Base-by-base conservation (phyloP, 371 early-diverging fungal genomes). In the Apophysomyces sp. region DNA sequence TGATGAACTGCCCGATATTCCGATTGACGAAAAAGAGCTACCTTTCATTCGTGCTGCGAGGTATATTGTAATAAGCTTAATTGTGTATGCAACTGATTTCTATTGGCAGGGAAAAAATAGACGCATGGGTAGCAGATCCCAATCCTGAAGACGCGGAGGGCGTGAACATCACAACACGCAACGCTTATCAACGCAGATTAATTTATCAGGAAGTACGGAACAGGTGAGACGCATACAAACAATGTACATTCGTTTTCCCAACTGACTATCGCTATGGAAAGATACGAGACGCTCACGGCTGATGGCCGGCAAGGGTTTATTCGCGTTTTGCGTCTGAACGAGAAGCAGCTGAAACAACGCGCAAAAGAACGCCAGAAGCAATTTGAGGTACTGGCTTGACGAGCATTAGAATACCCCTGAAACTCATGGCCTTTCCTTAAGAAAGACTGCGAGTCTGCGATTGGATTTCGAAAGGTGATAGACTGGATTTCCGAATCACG, bases 401-500 rank as follows among this genome's bases (percentile, higher is more conserved):
- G 7, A 18, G 31, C 57, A 39, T 16, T 57, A 4, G 6, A 29
- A 18, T 24, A 30, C 28, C 11, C 21, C 1, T 39, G 11, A 40
- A 11, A 1, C 40, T 16, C 41, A 41, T 21, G 7, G 3, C 21
- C 9, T 21, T 1, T 16, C n/a, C 11, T 44, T 21, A 30, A 56
- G 68, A 87, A 78, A 32, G 89, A 89, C 58, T 73, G 87, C 28
- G 72, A 83, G 8, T 71, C 78, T 11, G 81, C 92, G 8, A 67
- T 86, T 37, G 94, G 94, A 3, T 93, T 96, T 60, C 77, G 92
- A 26, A 81, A 72, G 32, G 89, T 96, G 3, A 89, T 95, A 54
- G 93, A 94, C 41, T 67, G 84, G 67, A 81, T 95, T 27, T 82
- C 87, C 24, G 76, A 72, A 15, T 79, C 86, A 3, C 73, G 81